Evolutionary conservation across 2,329 filamentous ascomycete species (phyloP).

Genomic region (Daldinia sp.): DNA sequence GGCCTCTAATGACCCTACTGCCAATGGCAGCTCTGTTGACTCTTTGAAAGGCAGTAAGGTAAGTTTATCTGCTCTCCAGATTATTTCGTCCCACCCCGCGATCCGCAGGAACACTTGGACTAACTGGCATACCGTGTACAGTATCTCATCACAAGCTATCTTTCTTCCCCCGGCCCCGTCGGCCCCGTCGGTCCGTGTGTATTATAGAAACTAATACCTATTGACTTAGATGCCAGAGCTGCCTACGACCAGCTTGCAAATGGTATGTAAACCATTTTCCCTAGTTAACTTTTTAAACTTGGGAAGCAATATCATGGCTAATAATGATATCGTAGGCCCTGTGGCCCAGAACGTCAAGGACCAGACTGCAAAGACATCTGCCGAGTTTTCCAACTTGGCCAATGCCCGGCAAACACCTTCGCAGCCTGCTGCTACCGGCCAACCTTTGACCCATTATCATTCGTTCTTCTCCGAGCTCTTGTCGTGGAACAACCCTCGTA

Average conservation of each 20-base stretch:
- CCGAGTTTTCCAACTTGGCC: conserved; percentile 70
- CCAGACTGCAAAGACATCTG: conserved; percentile 65
- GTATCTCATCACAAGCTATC: conserved; percentile 50
- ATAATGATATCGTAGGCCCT: conserved; percentile 59
- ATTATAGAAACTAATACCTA: conserved; percentile 50
- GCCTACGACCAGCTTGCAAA: conserved; percentile 62
- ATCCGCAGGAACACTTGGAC: conserved; percentile 42
- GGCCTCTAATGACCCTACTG: conserved; percentile 56
- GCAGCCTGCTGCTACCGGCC: conserved; percentile 68
- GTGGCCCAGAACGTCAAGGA: conserved; percentile 70
- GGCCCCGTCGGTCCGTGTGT: conserved; percentile 17
- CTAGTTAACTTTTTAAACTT: neutral
- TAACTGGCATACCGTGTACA: conserved; percentile 54
- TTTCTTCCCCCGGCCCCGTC: conserved; percentile 30
- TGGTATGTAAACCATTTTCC: conserved; percentile 53
- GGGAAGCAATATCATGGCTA: conserved; percentile 23
- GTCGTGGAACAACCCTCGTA: conserved; percentile 77
- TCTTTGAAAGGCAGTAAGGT: conserved; percentile 68
- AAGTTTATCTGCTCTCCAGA: conserved; percentile 45
- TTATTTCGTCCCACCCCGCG: conserved; percentile 17
- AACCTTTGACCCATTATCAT: conserved; percentile 76
- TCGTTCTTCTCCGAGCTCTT: conserved; percentile 77
- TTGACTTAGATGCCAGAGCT: conserved; percentile 60
- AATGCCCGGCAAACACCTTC: conserved; percentile 67
- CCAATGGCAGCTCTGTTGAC: conserved; percentile 63